Percentiles rank a stretch among this genome's conserved stretches.
Evolutionary conservation across 306 rosid genomes (phyloP).

Genomic region (Medicago lupulina): DNA sequence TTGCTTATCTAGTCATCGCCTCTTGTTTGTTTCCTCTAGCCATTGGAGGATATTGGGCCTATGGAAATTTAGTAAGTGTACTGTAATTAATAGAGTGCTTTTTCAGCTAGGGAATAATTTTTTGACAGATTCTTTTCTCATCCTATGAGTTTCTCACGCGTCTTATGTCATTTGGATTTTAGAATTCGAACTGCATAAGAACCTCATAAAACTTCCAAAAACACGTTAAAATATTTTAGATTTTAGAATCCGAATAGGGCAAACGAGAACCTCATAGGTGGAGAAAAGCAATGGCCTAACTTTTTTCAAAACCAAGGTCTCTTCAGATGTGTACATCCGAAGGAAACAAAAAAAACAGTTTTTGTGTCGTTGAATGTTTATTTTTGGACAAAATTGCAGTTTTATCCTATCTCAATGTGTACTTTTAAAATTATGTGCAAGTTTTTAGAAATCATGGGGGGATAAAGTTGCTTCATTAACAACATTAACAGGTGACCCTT

Average conservation of each 20-base stretch:
- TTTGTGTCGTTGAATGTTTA: background rate
- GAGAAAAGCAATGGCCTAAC: too few species aligned
- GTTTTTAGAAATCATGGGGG: background rate
- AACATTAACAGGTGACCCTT: background rate
- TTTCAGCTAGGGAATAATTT: background rate
- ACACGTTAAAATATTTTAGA: too few species aligned
- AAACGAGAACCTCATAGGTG: too few species aligned
- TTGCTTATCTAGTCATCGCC: conserved; percentile 68
- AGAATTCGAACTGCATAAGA: too few species aligned
- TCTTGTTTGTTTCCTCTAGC: conserved; percentile 75
- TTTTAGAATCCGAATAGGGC: too few species aligned
- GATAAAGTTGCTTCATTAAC: background rate
- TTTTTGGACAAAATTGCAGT: background rate
- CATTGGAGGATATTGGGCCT: conserved; percentile 75
- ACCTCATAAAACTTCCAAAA: too few species aligned
- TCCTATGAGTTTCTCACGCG: too few species aligned
- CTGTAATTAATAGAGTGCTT: background rate
- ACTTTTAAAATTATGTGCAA: background rate
- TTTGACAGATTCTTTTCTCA: too few species aligned
- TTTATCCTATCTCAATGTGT: background rate
- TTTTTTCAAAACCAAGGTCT: background rate
- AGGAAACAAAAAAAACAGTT: background rate
- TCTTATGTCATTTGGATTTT: too few species aligned
- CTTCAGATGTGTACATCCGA: background rate
- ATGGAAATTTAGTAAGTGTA: conserved; percentile 63